Evolutionary conservation across 805 yeast species (phyloP).

Genomic region (Grigorovia transvaalensis): DNA sequence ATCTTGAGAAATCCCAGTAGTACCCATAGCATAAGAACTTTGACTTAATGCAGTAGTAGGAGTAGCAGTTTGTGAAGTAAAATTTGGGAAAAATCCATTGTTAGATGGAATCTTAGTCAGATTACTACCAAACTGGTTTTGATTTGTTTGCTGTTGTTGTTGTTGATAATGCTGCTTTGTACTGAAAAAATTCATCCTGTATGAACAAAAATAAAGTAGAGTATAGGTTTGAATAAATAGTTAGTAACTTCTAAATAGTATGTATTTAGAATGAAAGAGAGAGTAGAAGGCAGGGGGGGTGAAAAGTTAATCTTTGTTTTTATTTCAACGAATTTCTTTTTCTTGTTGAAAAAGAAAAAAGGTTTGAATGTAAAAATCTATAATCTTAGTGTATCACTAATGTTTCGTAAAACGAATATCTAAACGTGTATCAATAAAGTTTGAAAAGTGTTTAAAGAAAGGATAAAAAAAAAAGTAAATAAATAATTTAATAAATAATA

Average conservation of each 20-base stretch:
- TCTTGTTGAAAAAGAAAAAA: no score
- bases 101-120: slow-evolving; percentile 1
- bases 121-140: slow-evolving; percentile 3
- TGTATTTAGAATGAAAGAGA: background rate
- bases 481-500: no score
- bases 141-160: slow-evolving; percentile 6
- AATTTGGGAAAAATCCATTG: slow-evolving; percentile 25
- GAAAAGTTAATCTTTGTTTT: no score
- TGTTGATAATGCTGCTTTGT: slow-evolving; percentile 9
- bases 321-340: background rate
- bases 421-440: background rate
- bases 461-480: no score
- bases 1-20: slow-evolving; percentile 39
- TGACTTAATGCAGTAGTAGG: slow-evolving; percentile 64
- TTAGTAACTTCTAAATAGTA: no score
- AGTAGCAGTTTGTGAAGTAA: slow-evolving; percentile 38
- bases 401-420: background rate
- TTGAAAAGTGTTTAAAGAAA: background rate
- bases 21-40: slow-evolving; percentile 57
- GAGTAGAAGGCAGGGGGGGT: background rate
- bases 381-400: background rate
- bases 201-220: background rate
- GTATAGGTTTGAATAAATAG: background rate
- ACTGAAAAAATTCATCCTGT: slow-evolving; percentile 25
- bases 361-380: background rate